A percentile compares a stretch with the other conserved stretches of the same genome.
Evolutionary conservation across 2,329 filamentous ascomycete species (phyloP).

Genomic region (Cordyceps farinosa): DNA sequence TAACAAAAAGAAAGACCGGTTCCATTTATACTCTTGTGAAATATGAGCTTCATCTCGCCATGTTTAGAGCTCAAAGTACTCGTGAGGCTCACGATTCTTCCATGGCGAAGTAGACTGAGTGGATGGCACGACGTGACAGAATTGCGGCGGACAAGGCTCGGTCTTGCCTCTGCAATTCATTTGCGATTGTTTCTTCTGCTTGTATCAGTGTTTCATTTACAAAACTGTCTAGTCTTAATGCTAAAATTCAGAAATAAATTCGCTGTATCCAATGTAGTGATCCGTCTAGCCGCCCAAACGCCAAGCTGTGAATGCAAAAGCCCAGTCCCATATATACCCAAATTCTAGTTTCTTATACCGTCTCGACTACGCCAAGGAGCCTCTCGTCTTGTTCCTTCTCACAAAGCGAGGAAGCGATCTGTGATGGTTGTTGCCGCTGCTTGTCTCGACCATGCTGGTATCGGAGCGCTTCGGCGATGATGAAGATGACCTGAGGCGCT

Average conservation of each 20-base stretch:
- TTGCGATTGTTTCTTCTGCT: neutral
- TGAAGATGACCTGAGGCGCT: conserved; percentile 15
- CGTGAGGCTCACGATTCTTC: no score
- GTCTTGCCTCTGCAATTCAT: no score
- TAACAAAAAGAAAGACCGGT: no score
- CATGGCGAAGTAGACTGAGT: no score
- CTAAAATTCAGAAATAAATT: conserved; percentile 7
- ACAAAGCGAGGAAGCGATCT: conserved; percentile 6
- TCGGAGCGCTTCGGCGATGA: conserved; percentile 10
- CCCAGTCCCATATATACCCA: neutral
- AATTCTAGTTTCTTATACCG: neutral
- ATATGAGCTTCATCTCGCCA: no score
- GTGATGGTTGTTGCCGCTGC: neutral
- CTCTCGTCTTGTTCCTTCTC: neutral
- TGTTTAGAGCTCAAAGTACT: no score
- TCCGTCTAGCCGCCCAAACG: conserved; percentile 2
- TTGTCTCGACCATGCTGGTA: conserved; percentile 9
- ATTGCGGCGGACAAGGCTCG: no score
- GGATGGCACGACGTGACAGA: no score
- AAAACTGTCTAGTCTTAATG: neutral
- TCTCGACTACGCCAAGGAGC: neutral
- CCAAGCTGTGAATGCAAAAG: conserved; percentile 11
- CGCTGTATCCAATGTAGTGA: conserved; percentile 8
- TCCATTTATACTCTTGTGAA: no score
- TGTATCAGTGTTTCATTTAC: neutral